Evolutionary conservation across 768 basidiomycete genomes (phyloP).

Genomic region (Hortiboletus flavorubellus): DNA sequence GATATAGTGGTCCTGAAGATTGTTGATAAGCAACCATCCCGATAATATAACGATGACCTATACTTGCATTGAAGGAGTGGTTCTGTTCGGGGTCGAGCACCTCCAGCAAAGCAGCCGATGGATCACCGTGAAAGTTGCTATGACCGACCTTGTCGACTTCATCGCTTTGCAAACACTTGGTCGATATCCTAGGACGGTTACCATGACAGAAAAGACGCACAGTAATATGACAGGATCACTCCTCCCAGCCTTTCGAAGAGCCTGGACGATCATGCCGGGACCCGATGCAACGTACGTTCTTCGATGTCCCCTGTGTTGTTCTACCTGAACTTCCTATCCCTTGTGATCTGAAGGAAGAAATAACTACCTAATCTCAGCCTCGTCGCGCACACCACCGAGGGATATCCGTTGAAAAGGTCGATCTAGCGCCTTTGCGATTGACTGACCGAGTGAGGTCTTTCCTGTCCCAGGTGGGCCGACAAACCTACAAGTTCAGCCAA

Average conservation of each 20-base stretch:
- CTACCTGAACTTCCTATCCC: conserved; percentile 1
- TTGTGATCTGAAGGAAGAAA: conserved; percentile 6
- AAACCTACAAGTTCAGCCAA: conserved; percentile 44
- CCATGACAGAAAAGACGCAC: conserved; percentile 25
- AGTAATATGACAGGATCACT: conserved; percentile 78
- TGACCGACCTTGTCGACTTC: conserved; percentile 92
- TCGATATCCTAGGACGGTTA: neutral
- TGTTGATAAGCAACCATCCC: neutral
- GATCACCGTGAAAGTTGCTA: conserved; percentile 89
- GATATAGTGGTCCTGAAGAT: conserved; percentile 79
- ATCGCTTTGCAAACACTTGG: conserved; percentile 40
- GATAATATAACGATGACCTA: neutral
- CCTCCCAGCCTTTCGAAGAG: conserved; percentile 78
- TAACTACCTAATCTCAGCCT: conserved; percentile 66
- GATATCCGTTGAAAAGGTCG: conserved; percentile 92
- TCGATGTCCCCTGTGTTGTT: conserved; percentile 46
- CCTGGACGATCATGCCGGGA: conserved; percentile 82
- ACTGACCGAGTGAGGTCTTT: conserved; percentile 89
- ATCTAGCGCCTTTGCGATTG: conserved; percentile 76
- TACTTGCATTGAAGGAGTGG: conserved; percentile 67
- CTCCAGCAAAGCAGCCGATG: conserved; percentile 85
- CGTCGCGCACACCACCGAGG: conserved; percentile 89
- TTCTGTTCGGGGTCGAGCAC: conserved; percentile 96
- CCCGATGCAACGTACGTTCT: conserved; percentile 92
- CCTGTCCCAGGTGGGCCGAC: conserved; percentile 91